A percentile compares a stretch with the other conserved stretches of the same genome.
phyloP scores from a whole-genome alignment of 192 early-diverging fungal species.

The Coemansia sp. region DNA sequence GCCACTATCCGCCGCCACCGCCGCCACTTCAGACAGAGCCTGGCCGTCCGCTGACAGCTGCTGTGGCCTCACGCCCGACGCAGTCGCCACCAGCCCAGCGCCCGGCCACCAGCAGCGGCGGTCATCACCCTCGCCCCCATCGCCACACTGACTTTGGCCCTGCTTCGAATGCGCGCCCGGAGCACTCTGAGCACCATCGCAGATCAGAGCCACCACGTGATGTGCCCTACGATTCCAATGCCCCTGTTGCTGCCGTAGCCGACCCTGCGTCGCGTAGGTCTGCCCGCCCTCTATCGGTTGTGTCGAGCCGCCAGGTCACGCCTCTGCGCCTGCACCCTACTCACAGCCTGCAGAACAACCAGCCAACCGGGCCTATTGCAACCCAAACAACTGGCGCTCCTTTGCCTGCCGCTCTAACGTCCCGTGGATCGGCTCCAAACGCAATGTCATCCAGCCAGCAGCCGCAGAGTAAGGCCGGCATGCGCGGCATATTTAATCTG shows the following conservation, averaged over 20 bases:
- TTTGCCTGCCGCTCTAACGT: slow-evolving; percentile 38
- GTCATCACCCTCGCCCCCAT: slow-evolving; percentile 20
- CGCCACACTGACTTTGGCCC: slow-evolving; percentile 50
- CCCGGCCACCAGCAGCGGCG: slow-evolving; percentile 41
- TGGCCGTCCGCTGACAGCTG: slow-evolving; percentile 33
- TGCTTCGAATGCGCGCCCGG: background rate
- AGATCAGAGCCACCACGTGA: slow-evolving; percentile 42
- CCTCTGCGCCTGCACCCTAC: slow-evolving; percentile 41
- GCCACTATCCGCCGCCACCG: slow-evolving; percentile 30
- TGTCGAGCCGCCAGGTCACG: slow-evolving; percentile 36
- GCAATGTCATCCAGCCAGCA: slow-evolving; percentile 10
- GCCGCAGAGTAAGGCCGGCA: slow-evolving; percentile 13
- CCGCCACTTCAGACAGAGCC: slow-evolving; percentile 11
- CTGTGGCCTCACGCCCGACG: slow-evolving; percentile 17
- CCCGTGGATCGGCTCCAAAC: slow-evolving; percentile 29
- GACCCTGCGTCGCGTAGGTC: slow-evolving; percentile 17
- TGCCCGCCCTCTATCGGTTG: slow-evolving; percentile 40
- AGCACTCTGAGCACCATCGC: slow-evolving; percentile 29
- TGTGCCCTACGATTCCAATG: slow-evolving; percentile 24
- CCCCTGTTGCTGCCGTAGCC: background rate
- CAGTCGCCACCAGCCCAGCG: slow-evolving; percentile 22
- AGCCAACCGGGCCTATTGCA: slow-evolving; percentile 14
- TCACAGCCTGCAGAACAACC: slow-evolving; percentile 33
- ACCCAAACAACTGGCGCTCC: slow-evolving; percentile 28
- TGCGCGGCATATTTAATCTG: slow-evolving; percentile 41